Base-by-base conservation (phyloP, 140 eudicot species). In the Anethum foeniculum region DNA sequence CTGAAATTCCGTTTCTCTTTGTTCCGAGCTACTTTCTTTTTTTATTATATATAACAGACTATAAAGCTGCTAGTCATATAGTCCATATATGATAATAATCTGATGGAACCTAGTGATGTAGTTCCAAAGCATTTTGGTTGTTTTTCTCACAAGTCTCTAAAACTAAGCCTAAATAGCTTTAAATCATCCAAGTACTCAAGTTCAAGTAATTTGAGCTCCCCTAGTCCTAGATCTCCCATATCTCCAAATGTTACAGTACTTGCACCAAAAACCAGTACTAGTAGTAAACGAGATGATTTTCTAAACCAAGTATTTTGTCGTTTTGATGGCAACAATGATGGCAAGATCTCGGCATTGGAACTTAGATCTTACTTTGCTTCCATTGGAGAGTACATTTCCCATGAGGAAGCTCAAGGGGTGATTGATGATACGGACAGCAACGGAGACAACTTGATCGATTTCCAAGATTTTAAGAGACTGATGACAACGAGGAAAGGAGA, bases 291-390 rank as follows among this genome's bases (percentile, higher is more conserved):
- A 23, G 88, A 90, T 51, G 81, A 87, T 21, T 88, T 83, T 83
- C 83, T 88, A 32, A 83, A 79, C 78, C 81, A 86, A 23, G 96
- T 89, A 32, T 92, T 92, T 14, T 85, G 86, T 12, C 93, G 88
- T 64, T 92, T 92, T 38, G 92, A 90, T 39, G 75, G 77, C 0
- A 90, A 92, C 68, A 80, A 83, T 5, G 93, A 92, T 51, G 97
- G 97, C 1, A 90, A 87, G 87, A 88, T 92, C 51, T 90, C 93
- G 1, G 93, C 97, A 43, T 48, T 83, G 28, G 97, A 90, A 83
- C 79, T 92, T 9, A 80, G 93, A 16, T 81, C 91, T 10, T 90
- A 87, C 58, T 88, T 92, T 47, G 91, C 81, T 19, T 87, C 93
- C 36, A 79, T 90, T 4, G 93, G 97, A 8, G 96, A 92, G 87